Percentiles rank a stretch among this genome's conserved stretches.
Evolutionary conservation across 2,329 filamentous ascomycete genomes (phyloP).

Genomic region (Aureobasidium sp.): DNA sequence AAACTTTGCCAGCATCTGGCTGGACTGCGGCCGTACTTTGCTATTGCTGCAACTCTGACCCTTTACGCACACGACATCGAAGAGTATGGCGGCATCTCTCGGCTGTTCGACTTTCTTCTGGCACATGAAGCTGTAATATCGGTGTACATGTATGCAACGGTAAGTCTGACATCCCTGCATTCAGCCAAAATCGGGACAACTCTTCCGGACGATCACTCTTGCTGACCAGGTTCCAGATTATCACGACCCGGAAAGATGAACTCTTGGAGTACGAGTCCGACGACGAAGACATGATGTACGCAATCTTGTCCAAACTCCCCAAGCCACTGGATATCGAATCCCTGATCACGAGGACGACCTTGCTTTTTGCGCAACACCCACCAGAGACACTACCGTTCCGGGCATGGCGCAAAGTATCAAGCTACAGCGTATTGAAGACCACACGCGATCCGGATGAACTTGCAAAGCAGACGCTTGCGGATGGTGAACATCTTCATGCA

Average conservation of each 20-base stretch:
- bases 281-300: constrained; percentile 88
- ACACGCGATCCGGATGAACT: constrained; percentile 48
- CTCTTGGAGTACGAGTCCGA: constrained; percentile 69
- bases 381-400: constrained; percentile 58
- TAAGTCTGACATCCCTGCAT: constrained; percentile 21
- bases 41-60: constrained; percentile 84
- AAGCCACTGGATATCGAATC: constrained; percentile 70
- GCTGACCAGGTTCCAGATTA: constrained; percentile 46
- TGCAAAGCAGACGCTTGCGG: constrained; percentile 49
- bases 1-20: constrained; percentile 58
- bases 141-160: constrained; percentile 78
- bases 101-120: constrained; percentile 86
- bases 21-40: constrained; percentile 70
- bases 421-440: constrained; percentile 77
- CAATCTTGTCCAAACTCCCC: constrained; percentile 78
- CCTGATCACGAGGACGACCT: constrained; percentile 58
- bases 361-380: constrained; percentile 58
- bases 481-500: constrained; percentile 61
- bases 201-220: not conserved
- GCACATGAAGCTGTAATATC: constrained; percentile 80
- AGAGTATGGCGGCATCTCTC: constrained; percentile 76
- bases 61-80: constrained; percentile 96
- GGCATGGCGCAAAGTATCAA: constrained; percentile 65
- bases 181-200: not conserved
- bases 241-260: constrained; percentile 70